Percentiles rank a stretch among this genome's conserved stretches.
These are phyloP conservation scores for Wickerhamomyces bisporus DNA, from an alignment of 805 yeast genomes.

Conservation along the genomic window DNA sequence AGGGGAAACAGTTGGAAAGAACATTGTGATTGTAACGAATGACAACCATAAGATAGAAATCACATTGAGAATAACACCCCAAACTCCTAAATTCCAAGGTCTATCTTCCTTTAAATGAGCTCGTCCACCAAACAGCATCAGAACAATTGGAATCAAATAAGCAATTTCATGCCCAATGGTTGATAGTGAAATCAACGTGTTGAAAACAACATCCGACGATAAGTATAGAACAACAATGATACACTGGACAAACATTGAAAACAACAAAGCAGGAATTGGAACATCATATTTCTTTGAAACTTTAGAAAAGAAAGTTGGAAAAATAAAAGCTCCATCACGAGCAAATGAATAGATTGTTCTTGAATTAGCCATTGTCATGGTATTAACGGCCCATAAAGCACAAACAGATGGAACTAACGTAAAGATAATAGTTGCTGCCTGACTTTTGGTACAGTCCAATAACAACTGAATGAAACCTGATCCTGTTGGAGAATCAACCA, in stretches of 20 bases:
- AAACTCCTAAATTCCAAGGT: conserved; percentile 22
- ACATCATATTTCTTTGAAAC: conserved; percentile 23
- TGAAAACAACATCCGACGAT: conserved; percentile 28
- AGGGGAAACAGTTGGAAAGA: conserved; percentile 23
- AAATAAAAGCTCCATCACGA: conserved; percentile 30
- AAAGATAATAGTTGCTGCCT: conserved; percentile 25
- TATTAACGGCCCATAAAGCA: conserved; percentile 23
- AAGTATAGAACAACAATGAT: conserved; percentile 27
- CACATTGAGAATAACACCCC: conserved; percentile 17
- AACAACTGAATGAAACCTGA: conserved; percentile 23
- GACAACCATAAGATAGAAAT: conserved; percentile 19
- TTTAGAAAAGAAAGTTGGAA: conserved; percentile 25
- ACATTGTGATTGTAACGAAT: conserved; percentile 21
- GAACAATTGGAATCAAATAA: conserved; percentile 26
- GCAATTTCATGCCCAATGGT: conserved; percentile 30
- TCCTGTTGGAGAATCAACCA: conserved; percentile 19
- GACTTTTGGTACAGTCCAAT: conserved; percentile 22
- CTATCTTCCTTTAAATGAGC: conserved; percentile 17
- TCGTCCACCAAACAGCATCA: conserved; percentile 23
- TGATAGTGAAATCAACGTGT: conserved; percentile 28
- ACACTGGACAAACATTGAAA: conserved; percentile 21
- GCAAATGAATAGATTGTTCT: conserved; percentile 32
- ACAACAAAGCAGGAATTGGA: conserved; percentile 25
- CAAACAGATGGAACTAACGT: conserved; percentile 20
- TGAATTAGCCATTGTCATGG: conserved; percentile 28